Base-by-base conservation (phyloP, 371 early-diverging fungal genomes). In the Apophysomyces variabilis region DNA sequence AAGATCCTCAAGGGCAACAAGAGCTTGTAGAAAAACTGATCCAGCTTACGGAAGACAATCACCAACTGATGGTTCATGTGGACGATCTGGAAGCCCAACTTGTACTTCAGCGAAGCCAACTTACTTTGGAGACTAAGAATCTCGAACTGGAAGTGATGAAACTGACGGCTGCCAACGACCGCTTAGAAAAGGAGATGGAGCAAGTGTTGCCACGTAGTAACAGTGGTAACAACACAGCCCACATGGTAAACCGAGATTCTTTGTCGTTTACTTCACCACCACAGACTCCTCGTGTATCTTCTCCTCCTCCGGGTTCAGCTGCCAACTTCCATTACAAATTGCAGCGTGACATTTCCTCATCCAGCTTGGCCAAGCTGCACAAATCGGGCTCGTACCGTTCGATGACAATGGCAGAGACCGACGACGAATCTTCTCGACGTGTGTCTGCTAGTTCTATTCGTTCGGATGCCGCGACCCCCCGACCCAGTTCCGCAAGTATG, bases 131-230 rank as follows among this genome's bases (percentile, higher is more conserved):
- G 56, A 73, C 74, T 41, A 80, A 77, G 61, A 75, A 78, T 16
- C 41, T 83, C 36, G 81, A 83, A 64, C 21, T 75, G 12, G 78
- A 83, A 57, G 57, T 80, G 37, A 74, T 79, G 71, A 78, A 79
- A 43, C 61, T 80, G 11, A 69, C 70, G 0, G 80, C 79, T n/a
- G 81, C 81, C 4, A 83, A 83, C 59, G 83, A 80, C 46, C 75
- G 79, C 1, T 66, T 83, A 50, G 83, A 83, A 58, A 78, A 76
- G 47, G 83, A 83, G 61, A 75, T 80, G 74, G 79, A 80, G 39
- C 81, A 80, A 60, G 63, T 74, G 16, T 68, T 79, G 38, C 79
- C 82, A 13, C 70, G 76, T 58, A 77, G 69, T 58, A 64, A 47
- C 46, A 45, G 46, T 13, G 46, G 46, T 45, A 45, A 13, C 16